phyloP scores from a whole-genome alignment of 2,329 filamentous ascomycete genomes.

The Ophiostoma tasmaniense region DNA sequence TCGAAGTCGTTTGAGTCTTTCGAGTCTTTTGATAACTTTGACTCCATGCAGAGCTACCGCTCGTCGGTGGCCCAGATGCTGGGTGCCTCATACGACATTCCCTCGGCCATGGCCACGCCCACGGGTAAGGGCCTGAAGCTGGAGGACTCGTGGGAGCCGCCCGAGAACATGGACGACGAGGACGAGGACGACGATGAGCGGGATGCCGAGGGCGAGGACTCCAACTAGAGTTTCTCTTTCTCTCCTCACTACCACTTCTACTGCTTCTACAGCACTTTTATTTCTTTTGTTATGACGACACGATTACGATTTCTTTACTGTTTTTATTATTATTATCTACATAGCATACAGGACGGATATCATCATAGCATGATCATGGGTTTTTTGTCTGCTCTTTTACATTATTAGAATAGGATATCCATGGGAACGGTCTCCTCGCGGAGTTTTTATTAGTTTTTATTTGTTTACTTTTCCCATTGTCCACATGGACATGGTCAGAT shows the following conservation, averaged over 20 bases:
- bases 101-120: constrained; percentile 38
- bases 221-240: neutral
- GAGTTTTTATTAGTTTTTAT: neutral
- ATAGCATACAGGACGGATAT: constrained; percentile 1
- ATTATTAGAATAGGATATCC: constrained; percentile 5
- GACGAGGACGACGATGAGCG: constrained; percentile 38
- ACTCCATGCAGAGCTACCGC: constrained; percentile 46
- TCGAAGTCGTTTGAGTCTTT: constrained; percentile 34
- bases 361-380: neutral
- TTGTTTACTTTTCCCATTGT: neutral
- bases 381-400: neutral
- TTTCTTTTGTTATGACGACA: constrained; percentile 5
- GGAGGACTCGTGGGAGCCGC: constrained; percentile 70
- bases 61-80: constrained; percentile 48
- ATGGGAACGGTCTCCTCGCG: neutral
- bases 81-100: constrained; percentile 38
- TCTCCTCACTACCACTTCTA: neutral
- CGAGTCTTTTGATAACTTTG: constrained; percentile 16
- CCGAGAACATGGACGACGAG: constrained; percentile 52
- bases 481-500: neutral
- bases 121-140: constrained; percentile 69
- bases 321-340: neutral
- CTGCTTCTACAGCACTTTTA: neutral
- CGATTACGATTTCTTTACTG: constrained; percentile 2
- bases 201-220: constrained; percentile 29